phyloP scores from a whole-genome alignment of 345 rosid genomes.

The Kandelia obovata region DNA sequence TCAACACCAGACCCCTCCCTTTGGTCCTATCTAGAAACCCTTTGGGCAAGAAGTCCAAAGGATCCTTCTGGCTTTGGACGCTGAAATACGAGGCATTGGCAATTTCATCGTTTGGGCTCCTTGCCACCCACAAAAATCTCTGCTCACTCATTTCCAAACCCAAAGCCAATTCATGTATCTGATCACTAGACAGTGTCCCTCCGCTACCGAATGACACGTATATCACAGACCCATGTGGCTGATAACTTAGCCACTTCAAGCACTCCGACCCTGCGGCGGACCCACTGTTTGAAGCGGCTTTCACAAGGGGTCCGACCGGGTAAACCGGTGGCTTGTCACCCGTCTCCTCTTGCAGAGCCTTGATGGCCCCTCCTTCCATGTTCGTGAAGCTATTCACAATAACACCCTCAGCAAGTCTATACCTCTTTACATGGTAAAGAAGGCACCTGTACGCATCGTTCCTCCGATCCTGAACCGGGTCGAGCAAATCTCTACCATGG shows the following conservation, averaged over 20 bases:
- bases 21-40: constrained; percentile 67
- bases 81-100: constrained; percentile 58
- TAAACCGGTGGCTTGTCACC: constrained; percentile 26
- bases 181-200: constrained; percentile 64
- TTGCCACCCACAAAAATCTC: constrained; percentile 76
- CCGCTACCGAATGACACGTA: constrained; percentile 91
- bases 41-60: constrained; percentile 52
- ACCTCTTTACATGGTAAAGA: constrained; percentile 23
- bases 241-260: constrained; percentile 69
- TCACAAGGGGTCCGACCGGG: constrained; percentile 34
- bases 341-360: constrained; percentile 21
- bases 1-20: constrained; percentile 51
- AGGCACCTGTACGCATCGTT: constrained; percentile 25
- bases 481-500: constrained; percentile 26
- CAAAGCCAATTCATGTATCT: constrained; percentile 63
- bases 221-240: constrained; percentile 80
- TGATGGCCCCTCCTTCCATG: constrained; percentile 23
- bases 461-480: constrained; percentile 33
- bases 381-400: constrained; percentile 35
- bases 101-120: constrained; percentile 48
- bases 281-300: constrained; percentile 9
- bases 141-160: constrained; percentile 81
- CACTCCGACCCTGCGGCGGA: constrained; percentile 21
- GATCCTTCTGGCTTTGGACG: constrained; percentile 38
- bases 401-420: constrained; percentile 28